Evolutionary conservation across 2,329 filamentous ascomycete species (phyloP), one percentile per base, ranked within the genome.

Genomic region (Botryotinia globosa): DNA sequence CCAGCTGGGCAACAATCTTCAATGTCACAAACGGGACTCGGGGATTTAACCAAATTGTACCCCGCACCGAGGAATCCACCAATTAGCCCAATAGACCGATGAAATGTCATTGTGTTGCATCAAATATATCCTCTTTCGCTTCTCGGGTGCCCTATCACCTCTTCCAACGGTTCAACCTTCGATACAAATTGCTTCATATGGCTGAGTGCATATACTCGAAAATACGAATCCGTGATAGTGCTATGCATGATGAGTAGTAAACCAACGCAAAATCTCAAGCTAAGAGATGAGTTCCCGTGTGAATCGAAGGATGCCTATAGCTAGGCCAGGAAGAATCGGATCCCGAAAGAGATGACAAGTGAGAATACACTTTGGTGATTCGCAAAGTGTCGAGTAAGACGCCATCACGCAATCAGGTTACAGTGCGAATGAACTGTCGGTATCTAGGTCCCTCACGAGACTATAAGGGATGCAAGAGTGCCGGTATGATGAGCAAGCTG

Each of bases 1-100:
- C 34, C 48, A 67, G 48, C 65, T 42, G 65, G 48, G 34, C 65
- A 67, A 67, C 48, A 56, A 56, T 56, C 48, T 66, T 54, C 39
- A 32, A n/a, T 68, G 34, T 39, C 48, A 56, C 22, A 54, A 68
- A 68, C 16, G 48, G 34, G 48, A 56, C 34, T 67, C 48, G 34
- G 48, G n/a, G 48, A 65, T 54, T 67, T 67, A 67, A 42, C 34
- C 64, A 67, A 67, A 56, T 56, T 32, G 34, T 56, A 56, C 65
- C 45, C 65, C 48, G 65, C 48, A 56, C 64, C 34, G 64, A 67
- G 32, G 22, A 39, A 66, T 45, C n/a, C 25, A 67, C 48, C 34
- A 39, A 42, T 56, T 42, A 56, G 48, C 34, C 42, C 51, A 42
- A 56, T 56, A 32, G 64, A 56, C 64, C 45, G 48, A 39, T 32